phyloP scores from a whole-genome alignment of 495 filamentous ascomycete species.

The Copromyces sp. region DNA sequence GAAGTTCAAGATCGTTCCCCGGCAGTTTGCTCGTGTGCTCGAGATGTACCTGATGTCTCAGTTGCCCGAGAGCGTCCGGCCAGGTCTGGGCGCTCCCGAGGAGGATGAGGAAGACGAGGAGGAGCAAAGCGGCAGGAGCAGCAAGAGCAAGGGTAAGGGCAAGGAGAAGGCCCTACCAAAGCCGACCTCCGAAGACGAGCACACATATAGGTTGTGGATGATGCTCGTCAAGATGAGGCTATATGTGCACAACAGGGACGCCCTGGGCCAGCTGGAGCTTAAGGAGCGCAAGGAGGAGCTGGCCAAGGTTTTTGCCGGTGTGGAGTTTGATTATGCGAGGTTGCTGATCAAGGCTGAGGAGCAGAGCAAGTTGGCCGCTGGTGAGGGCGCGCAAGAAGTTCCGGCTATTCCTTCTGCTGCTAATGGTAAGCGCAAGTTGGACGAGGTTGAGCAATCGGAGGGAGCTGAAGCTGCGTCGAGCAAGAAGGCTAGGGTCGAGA shows the following conservation, averaged over 20 bases:
- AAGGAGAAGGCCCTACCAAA: constrained; percentile 9
- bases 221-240: constrained; percentile 73
- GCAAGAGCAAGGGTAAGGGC: neutral
- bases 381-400: neutral
- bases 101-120: neutral
- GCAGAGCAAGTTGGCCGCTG: constrained; percentile 8
- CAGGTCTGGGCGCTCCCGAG: constrained; percentile 19
- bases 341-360: constrained; percentile 40
- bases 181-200: constrained; percentile 26
- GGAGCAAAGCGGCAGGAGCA: neutral
- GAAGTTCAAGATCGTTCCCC: constrained; percentile 63
- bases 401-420: constrained; percentile 7
- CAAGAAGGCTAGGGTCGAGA: constrained; percentile 28
- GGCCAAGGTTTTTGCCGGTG: constrained; percentile 60
- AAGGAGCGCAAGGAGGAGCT: constrained; percentile 71
- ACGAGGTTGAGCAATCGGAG: constrained; percentile 2
- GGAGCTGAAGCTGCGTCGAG: constrained; percentile 5
- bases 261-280: constrained; percentile 67
- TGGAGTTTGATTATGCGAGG: constrained; percentile 74
- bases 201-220: constrained; percentile 68
- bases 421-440: constrained; percentile 22
- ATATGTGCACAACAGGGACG: constrained; percentile 65
- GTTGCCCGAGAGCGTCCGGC: constrained; percentile 54
- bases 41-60: constrained; percentile 81
- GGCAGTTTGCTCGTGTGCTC: constrained; percentile 78